These are phyloP conservation scores for Pyrenophora seminiperda DNA, from an alignment of 2,329 filamentous ascomycete genomes.

Conservation along the genomic window DNA sequence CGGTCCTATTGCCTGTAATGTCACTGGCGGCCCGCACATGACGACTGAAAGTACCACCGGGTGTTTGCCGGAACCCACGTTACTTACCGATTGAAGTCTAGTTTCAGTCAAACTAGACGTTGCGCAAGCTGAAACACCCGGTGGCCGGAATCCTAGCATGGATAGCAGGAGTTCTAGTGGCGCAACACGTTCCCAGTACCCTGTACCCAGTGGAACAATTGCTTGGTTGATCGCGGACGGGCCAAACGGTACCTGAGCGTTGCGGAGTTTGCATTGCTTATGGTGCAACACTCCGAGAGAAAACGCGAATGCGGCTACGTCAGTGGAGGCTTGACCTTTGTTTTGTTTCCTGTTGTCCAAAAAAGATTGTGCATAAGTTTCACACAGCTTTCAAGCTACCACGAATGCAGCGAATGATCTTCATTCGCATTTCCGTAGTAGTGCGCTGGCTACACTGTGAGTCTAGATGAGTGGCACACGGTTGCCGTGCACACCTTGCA, in stretches of 20 bases:
- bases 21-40: not conserved
- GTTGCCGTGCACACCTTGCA: not conserved
- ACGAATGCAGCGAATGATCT: not conserved
- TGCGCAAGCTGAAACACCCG: conserved; percentile 9
- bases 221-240: not conserved
- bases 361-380: not conserved
- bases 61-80: conserved; percentile 10
- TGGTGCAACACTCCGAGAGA: conserved; percentile 2
- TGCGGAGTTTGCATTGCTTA: conserved; percentile 9
- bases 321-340: not conserved
- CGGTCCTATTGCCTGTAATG: conserved; percentile 6
- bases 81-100: not conserved
- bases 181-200: conserved; percentile 1
- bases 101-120: not conserved
- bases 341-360: not conserved
- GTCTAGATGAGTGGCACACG: not conserved
- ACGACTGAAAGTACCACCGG: conserved; percentile 10
- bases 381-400: not conserved
- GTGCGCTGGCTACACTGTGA: not conserved
- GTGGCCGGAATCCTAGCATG: conserved; percentile 11
- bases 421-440: not conserved
- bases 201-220: conserved; percentile 1
- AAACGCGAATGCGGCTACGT: not conserved
- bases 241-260: conserved; percentile 4
- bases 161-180: not conserved